Base-by-base conservation (phyloP, 805 yeast species). In the Ogataea corticis region DNA sequence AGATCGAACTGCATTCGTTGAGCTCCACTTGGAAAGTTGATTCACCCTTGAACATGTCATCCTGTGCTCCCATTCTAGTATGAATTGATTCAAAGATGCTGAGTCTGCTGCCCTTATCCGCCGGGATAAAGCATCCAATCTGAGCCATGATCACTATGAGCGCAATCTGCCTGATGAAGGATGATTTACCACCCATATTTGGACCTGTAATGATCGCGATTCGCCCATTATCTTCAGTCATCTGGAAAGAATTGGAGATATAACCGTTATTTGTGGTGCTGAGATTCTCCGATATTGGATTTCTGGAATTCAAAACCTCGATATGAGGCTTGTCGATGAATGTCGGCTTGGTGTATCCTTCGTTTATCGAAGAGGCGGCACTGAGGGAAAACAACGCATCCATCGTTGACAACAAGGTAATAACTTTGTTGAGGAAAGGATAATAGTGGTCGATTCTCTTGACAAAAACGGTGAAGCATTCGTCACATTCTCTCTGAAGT, bases 131-230 rank as follows among this genome's bases (percentile, higher is more conserved):
- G 52, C 86, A 76, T 0, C 96, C 96, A 3, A 86, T 71, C 61
- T 87, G 96, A 1, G 85, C 80, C 84, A 87, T 76, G 7, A 87
- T 77, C 10, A 79, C 81, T 10, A 80, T 68, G 12, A 88, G 63
- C 0, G 94, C 96, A 10, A 85, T 73, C 50, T 85, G 89, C 41
- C 87, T 75, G 13, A 85, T 87, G 56, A 81, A 82, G 1, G 89
- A 81, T 6, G 90, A 83, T 60, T 87, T 87, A 3, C 96, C 96
- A 9, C 96, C 96, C 90, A 87, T 85, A 54, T 87, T 87, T 0
- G 95, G 94, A 0, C 96, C 96, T 0, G 96, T 87, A 17, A 90
- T 77, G 13, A 90, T 72, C 44, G 82, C 68, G 0, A 79, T 76
- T 28, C 88, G 71, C 12, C 78, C 72, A 3, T 68, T 61, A n/a